Percentiles rank a stretch among this genome's conserved stretches.
phyloP scores from a whole-genome alignment of 139 green algal genomes.

The Limnomonas spitsbergensis region DNA sequence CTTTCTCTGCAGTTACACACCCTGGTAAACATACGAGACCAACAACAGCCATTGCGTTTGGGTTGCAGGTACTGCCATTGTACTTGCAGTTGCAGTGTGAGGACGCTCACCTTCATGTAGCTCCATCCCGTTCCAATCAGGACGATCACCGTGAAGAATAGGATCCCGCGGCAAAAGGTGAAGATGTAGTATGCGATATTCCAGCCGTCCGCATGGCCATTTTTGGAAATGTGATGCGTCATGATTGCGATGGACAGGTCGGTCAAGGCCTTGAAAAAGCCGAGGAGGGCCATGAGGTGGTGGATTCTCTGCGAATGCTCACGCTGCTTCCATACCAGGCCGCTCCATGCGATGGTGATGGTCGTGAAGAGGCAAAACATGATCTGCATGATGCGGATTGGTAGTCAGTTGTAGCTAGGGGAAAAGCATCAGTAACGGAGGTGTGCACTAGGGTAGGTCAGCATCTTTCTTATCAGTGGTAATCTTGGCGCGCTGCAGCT shows the following conservation, averaged over 20 bases:
- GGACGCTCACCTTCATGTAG: constrained; percentile 71
- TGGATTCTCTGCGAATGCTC: constrained; percentile 79
- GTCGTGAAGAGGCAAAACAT: constrained; percentile 79
- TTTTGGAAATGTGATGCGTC: constrained; percentile 76
- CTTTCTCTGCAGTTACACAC: too few relatives aligned
- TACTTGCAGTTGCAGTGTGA: too few relatives aligned
- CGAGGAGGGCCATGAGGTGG: constrained; percentile 84
- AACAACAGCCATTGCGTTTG: too few relatives aligned
- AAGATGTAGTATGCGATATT: constrained; percentile 97
- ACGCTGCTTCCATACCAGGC: constrained; percentile 42
- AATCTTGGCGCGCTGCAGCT: too few relatives aligned
- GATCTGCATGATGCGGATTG: too few relatives aligned
- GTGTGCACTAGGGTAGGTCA: not conserved
- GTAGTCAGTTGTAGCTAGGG: not conserved
- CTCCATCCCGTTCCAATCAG: constrained; percentile 93
- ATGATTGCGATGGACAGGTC: constrained; percentile 72
- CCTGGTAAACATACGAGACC: too few relatives aligned
- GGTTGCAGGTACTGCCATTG: too few relatives aligned
- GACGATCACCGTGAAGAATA: constrained; percentile 93
- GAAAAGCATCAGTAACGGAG: not conserved
- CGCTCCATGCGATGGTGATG: constrained; percentile 61
- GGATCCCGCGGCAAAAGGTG: constrained; percentile 82
- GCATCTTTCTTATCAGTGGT: too few relatives aligned
- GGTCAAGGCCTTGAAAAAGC: constrained; percentile 85
- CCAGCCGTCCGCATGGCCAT: constrained; percentile 84